Percentiles rank a stretch among this genome's conserved stretches.
Conservation (phyloP, 1,284 basidiomycete genomes). For the Boletus mariae region DNA sequence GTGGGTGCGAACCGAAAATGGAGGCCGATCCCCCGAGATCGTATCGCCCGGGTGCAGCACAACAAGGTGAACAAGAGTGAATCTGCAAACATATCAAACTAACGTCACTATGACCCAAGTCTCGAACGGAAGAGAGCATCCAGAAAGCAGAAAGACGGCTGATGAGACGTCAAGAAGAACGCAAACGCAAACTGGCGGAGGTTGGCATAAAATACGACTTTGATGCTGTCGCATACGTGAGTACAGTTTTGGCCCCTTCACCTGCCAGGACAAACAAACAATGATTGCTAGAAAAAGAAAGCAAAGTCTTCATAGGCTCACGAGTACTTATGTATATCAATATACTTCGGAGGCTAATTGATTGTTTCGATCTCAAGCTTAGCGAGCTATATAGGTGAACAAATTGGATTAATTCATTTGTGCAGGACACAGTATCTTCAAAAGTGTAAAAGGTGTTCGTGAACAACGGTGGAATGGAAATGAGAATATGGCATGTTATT, state of each 20-base stretch:
- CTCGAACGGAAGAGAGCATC: slow-evolving; percentile 73
- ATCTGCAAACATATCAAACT: neutral
- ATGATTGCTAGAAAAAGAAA: slow-evolving; percentile 30
- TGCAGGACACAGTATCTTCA: neutral
- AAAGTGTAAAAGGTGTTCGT: neutral
- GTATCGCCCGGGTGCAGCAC: slow-evolving; percentile 70
- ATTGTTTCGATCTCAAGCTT: neutral
- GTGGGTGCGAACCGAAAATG: slow-evolving; percentile 95
- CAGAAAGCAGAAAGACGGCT: slow-evolving; percentile 66
- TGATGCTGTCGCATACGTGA: slow-evolving; percentile 67
- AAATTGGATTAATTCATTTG: neutral
- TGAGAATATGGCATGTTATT: slow-evolving; percentile 3
- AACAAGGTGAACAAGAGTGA: slow-evolving; percentile 64
- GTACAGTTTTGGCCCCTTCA: slow-evolving; percentile 21
- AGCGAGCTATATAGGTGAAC: neutral
- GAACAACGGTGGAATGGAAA: neutral
- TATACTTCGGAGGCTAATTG: neutral
- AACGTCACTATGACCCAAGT: slow-evolving; percentile 38
- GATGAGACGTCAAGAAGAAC: slow-evolving; percentile 73
- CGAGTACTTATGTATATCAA: neutral
- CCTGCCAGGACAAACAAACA: neutral
- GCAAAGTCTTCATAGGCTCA: slow-evolving; percentile 13
- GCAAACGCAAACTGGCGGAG: slow-evolving; percentile 76
- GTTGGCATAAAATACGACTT: slow-evolving; percentile 91
- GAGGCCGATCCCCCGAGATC: slow-evolving; percentile 71